A percentile compares a stretch with the other conserved stretches of the same genome.
Evolutionary conservation across 495 filamentous ascomycete genomes (phyloP).

Genomic region (Apodospora peruviana): DNA sequence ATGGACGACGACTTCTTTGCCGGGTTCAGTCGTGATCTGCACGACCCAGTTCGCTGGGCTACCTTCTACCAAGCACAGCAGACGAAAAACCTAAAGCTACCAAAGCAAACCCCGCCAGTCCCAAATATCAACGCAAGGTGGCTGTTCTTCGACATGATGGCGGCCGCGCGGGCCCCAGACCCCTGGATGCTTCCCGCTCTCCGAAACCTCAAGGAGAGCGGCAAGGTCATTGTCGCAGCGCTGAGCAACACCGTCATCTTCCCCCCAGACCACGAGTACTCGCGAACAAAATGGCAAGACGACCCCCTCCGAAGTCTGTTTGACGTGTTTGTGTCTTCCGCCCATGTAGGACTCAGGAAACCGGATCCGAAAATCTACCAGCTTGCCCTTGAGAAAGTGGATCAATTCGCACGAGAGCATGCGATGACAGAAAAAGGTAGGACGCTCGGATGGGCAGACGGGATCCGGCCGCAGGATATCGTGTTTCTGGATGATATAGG

Average conservation of each 20-base stretch:
- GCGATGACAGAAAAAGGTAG: conserved; percentile 25
- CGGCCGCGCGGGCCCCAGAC: conserved; percentile 61
- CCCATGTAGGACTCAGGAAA: conserved; percentile 84
- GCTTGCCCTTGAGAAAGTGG: conserved; percentile 59
- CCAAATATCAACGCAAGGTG: conserved; percentile 72
- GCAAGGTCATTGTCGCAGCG: conserved; percentile 69
- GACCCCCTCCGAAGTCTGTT: conserved; percentile 57
- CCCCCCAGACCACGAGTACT: conserved; percentile 58
- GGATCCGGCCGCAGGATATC: conserved; percentile 59
- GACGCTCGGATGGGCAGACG: conserved; percentile 42
- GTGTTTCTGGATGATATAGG: conserved; percentile 96
- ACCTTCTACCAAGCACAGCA: conserved; percentile 35
- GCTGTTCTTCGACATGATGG: conserved; percentile 94
- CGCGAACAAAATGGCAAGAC: conserved; percentile 22
- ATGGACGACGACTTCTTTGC: conserved; percentile 71
- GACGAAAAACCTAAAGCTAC: conserved; percentile 27
- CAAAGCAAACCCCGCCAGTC: conserved; percentile 49
- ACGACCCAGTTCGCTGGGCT: conserved; percentile 59
- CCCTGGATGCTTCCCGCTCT: conserved; percentile 84
- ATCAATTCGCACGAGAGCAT: conserved; percentile 50
- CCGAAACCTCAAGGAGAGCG: conserved; percentile 55
- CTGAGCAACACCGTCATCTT: conserved; percentile 86
- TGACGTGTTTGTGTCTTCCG: conserved; percentile 77
- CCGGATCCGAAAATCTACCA: conserved; percentile 79
- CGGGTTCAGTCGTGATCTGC: conserved; percentile 70